Conservation (phyloP, 2,329 filamentous ascomycete species). For the Microsporum ferrugineum region DNA sequence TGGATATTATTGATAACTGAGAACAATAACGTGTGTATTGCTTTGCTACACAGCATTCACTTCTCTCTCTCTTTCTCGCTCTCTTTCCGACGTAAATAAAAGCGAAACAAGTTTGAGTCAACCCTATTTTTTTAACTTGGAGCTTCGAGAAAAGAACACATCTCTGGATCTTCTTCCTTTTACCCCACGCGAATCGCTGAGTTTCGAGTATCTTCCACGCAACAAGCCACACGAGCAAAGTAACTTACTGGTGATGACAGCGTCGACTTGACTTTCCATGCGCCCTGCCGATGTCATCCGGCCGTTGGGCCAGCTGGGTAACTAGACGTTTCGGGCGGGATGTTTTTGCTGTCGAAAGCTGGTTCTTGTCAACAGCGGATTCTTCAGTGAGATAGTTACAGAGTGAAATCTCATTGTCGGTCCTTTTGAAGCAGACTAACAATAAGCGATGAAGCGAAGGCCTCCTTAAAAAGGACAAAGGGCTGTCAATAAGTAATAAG, state of each 20-base stretch:
- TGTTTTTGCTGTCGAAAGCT: background rate
- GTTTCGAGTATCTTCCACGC: constrained; percentile 13
- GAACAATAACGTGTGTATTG: background rate
- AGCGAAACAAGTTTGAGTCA: background rate
- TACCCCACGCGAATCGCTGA: background rate
- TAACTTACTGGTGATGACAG: background rate
- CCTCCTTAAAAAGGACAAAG: too few relatives aligned
- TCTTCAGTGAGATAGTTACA: background rate
- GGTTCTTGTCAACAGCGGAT: background rate
- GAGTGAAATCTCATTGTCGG: too few relatives aligned
- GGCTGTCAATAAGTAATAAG: too few relatives aligned
- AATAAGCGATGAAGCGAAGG: too few relatives aligned
- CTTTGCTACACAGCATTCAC: background rate
- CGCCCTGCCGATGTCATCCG: background rate
- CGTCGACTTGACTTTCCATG: background rate
- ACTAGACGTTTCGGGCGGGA: background rate
- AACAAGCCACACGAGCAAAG: background rate
- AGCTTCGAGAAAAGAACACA: background rate
- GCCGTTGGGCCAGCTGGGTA: background rate
- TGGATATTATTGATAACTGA: background rate
- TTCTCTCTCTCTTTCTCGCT: background rate
- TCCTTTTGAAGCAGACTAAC: too few relatives aligned
- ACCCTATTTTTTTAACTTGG: background rate
- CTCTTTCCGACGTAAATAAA: background rate
- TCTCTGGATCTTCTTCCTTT: background rate